Conservation (phyloP, 1,284 basidiomycete species). For the Apiotrichum veenhuisii region DNA sequence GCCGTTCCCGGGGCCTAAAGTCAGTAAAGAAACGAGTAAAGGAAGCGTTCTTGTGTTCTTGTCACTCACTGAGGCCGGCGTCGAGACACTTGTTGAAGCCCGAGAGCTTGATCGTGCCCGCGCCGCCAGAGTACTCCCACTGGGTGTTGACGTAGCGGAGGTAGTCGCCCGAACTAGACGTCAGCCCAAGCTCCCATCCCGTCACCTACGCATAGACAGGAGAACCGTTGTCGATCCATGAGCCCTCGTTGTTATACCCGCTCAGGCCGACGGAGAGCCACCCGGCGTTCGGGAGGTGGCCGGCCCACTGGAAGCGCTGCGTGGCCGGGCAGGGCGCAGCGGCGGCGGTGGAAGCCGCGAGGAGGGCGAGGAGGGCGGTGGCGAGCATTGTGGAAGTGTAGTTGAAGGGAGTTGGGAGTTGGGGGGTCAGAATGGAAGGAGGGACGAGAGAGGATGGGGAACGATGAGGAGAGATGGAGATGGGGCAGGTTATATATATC, state of each 20-base stretch:
- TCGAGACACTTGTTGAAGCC: conserved; percentile 3
- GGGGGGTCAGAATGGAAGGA: too few relatives aligned
- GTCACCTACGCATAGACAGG: background rate
- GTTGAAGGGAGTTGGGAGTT: too few relatives aligned
- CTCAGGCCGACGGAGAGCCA: background rate
- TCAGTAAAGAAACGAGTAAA: background rate
- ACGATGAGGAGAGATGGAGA: too few relatives aligned
- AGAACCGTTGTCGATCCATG: conserved; percentile 1
- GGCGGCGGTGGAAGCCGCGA: background rate
- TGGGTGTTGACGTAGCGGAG: conserved; percentile 4
- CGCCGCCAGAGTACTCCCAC: background rate
- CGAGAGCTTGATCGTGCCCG: background rate
- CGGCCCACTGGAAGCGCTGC: background rate
- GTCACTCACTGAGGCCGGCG: background rate
- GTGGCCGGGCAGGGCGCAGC: background rate
- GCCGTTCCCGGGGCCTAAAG: conserved; percentile 15
- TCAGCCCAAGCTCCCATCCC: background rate
- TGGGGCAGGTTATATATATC: too few relatives aligned
- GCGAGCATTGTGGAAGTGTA: background rate
- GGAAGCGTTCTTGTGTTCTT: background rate
- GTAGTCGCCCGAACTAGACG: conserved; percentile 1
- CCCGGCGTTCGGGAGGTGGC: background rate
- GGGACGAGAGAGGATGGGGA: too few relatives aligned
- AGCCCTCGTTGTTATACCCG: background rate
- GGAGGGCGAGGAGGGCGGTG: background rate